These are phyloP conservation scores for Penicillium longicatenatum DNA, from an alignment of 495 filamentous ascomycete species.

Conservation along the genomic window DNA sequence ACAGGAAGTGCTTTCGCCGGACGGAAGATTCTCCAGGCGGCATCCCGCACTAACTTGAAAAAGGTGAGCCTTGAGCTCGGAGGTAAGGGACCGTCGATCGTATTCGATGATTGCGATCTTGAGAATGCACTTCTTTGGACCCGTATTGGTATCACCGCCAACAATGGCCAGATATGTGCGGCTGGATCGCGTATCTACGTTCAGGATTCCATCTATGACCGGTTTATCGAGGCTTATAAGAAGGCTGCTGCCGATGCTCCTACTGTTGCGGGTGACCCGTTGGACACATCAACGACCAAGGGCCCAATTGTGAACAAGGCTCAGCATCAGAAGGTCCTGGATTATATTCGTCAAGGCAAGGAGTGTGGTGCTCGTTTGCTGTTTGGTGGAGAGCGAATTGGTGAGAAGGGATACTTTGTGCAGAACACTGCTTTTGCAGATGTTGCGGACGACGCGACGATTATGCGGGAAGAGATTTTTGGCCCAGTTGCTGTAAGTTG, in stretches of 20 bases:
- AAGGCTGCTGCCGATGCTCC: constrained; percentile 10
- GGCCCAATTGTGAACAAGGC: constrained; percentile 80
- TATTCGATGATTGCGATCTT: constrained; percentile 48
- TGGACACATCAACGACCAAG: constrained; percentile 68
- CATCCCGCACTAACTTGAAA: constrained; percentile 53
- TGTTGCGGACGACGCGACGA: constrained; percentile 37
- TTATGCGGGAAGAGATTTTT: constrained; percentile 55
- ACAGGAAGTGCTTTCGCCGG: constrained; percentile 29
- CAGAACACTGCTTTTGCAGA: constrained; percentile 51
- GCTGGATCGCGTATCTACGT: constrained; percentile 55
- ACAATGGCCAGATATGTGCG: constrained; percentile 58
- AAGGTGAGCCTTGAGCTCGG: constrained; percentile 48
- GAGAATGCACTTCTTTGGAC: constrained; percentile 43
- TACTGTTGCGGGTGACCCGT: constrained; percentile 71
- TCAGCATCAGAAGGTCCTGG: constrained; percentile 82
- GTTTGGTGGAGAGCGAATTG: constrained; percentile 61
- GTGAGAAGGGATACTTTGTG: constrained; percentile 48
- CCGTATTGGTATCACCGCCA: constrained; percentile 45
- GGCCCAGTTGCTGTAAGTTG: constrained; percentile 45
- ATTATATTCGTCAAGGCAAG: constrained; percentile 74
- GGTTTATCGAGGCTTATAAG: constrained; percentile 43
- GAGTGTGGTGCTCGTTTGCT: constrained; percentile 75
- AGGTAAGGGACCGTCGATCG: constrained; percentile 46
- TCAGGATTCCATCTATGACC: constrained; percentile 56
- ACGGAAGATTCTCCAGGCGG: constrained; percentile 29